Conservation (phyloP, 148 eudicot genomes). For the Heliosperma pusillum region DNA sequence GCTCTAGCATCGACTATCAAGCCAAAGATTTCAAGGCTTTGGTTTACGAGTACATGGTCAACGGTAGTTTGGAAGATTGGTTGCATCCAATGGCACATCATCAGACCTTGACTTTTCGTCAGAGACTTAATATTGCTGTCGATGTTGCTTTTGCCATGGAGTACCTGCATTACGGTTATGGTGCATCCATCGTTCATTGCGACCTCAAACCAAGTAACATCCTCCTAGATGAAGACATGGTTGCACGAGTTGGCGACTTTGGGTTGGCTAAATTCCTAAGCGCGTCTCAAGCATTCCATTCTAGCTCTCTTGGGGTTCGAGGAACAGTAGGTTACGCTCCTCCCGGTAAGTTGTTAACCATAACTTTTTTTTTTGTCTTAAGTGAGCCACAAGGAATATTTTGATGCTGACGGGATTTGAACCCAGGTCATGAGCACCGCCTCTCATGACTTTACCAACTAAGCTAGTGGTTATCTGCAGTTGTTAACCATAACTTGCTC, state of each 20-base stretch:
- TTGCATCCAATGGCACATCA: not conserved
- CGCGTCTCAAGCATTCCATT: not conserved
- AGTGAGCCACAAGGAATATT: no score
- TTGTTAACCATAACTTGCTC: not conserved
- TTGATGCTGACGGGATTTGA: no score
- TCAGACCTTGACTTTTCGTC: slow-evolving; percentile 2
- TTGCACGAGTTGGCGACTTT: slow-evolving; percentile 38
- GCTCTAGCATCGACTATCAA: slow-evolving; percentile 14
- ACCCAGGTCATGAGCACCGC: no score
- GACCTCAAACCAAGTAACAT: slow-evolving; percentile 29
- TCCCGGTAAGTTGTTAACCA: slow-evolving; percentile 13
- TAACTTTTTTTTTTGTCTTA: no score
- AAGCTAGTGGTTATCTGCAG: no score
- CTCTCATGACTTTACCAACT: no score
- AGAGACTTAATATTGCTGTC: slow-evolving; percentile 19
- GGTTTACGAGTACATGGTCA: slow-evolving; percentile 17
- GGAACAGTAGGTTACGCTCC: slow-evolving; percentile 26
- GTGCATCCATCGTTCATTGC: slow-evolving; percentile 29
- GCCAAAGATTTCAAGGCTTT: slow-evolving; percentile 17
- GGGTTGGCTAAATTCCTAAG: slow-evolving; percentile 34
- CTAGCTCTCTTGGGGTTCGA: slow-evolving; percentile 18
- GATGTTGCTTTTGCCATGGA: slow-evolving; percentile 39
- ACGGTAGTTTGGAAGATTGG: slow-evolving; percentile 16
- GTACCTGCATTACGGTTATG: slow-evolving; percentile 31
- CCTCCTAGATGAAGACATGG: slow-evolving; percentile 32